These are phyloP conservation scores for Achaetomiella virescens DNA, from an alignment of 495 filamentous ascomycete genomes.

Conservation along the genomic window DNA sequence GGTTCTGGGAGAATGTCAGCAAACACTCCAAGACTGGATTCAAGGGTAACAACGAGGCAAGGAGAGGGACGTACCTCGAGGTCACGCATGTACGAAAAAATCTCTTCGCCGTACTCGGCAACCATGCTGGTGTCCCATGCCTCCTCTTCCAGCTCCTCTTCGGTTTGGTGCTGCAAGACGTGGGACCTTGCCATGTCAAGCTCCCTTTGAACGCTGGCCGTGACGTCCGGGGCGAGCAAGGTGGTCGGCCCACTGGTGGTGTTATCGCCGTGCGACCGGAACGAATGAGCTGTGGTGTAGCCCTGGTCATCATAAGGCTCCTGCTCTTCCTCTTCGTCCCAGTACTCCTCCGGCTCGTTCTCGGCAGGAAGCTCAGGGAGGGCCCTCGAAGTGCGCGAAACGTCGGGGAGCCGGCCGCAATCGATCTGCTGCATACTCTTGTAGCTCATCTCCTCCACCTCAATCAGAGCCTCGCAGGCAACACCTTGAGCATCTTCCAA, in stretches of 20 bases:
- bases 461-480: slow-evolving; percentile 2
- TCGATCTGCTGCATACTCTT: neutral
- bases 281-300: slow-evolving; percentile 70
- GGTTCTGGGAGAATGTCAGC: slow-evolving; percentile 45
- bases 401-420: slow-evolving; percentile 6
- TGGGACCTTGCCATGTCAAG: slow-evolving; percentile 60
- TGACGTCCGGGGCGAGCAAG: slow-evolving; percentile 65
- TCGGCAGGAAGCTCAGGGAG: slow-evolving; percentile 11
- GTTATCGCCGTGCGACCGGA: slow-evolving; percentile 68
- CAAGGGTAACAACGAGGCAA: neutral
- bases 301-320: slow-evolving; percentile 78
- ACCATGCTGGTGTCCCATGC: slow-evolving; percentile 96
- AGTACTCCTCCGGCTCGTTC: slow-evolving; percentile 66
- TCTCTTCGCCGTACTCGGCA: slow-evolving; percentile 90
- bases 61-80: slow-evolving; percentile 66
- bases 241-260: slow-evolving; percentile 65
- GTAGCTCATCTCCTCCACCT: neutral
- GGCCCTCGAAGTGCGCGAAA: slow-evolving; percentile 12
- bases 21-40: slow-evolving; percentile 8
- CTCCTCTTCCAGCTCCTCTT: slow-evolving; percentile 73
- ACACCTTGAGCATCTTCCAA: slow-evolving; percentile 14
- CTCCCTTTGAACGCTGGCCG: slow-evolving; percentile 55
- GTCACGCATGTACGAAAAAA: slow-evolving; percentile 82
- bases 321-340: slow-evolving; percentile 61
- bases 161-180: slow-evolving; percentile 52